Conservation (phyloP, 176 grass and related monocot species). For the Avena sativa region DNA sequence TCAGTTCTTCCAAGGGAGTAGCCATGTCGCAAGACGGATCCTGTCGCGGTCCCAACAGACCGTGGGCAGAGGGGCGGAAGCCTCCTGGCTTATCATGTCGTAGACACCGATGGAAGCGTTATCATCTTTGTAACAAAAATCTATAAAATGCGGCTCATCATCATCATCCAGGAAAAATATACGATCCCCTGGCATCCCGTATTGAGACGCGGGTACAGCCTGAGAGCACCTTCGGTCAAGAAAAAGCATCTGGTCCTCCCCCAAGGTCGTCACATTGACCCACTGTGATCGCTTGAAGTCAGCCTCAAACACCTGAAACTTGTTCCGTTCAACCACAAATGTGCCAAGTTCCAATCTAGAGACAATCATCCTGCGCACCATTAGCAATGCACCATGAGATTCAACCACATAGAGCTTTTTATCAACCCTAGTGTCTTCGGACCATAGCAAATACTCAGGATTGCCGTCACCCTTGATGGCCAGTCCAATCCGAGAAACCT, state of each 20-base stretch:
- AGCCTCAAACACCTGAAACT: slow-evolving; percentile 12
- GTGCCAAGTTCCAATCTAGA: neutral
- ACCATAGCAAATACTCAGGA: neutral
- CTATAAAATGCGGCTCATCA: neutral
- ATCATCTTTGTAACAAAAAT: neutral
- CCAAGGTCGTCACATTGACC: neutral
- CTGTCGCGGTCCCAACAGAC: neutral
- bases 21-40: neutral
- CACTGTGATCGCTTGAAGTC: neutral
- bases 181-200: neutral
- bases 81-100: neutral
- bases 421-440: neutral
- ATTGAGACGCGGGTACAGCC: neutral
- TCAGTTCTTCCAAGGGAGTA: neutral
- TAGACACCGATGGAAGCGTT: neutral
- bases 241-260: neutral
- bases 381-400: slow-evolving; percentile 2
- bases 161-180: slow-evolving; percentile 9
- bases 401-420: slow-evolving; percentile 2
- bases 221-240: slow-evolving; percentile 4
- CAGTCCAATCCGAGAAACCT: neutral
- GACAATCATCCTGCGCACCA: slow-evolving; percentile 1
- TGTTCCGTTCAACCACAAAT: neutral
- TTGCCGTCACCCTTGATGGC: neutral
- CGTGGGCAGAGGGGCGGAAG: neutral